Conservation (phyloP, 345 rosid species). For the Rhodomyrtus tomentosa region DNA sequence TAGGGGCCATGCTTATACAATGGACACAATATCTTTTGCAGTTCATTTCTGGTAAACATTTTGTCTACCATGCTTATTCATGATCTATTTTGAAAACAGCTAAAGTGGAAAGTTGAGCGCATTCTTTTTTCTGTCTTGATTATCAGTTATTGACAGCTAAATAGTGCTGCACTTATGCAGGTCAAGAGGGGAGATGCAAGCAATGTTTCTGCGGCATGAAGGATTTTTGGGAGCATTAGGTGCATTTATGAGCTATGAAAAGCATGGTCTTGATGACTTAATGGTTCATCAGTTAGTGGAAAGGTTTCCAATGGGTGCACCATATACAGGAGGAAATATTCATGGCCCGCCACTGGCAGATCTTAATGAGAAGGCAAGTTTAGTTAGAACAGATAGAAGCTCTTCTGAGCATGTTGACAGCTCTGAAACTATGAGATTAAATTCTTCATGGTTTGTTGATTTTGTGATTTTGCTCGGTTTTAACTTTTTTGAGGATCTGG, state of each 20-base stretch:
- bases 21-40: conserved; percentile 99
- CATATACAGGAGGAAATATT: conserved; percentile 91
- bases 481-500: background rate
- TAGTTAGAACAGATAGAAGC: background rate
- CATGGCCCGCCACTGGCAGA: conserved; percentile 97
- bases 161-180: conserved; percentile 18
- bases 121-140: background rate
- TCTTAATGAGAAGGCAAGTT: conserved; percentile 90
- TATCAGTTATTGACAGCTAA: background rate
- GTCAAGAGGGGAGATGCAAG: conserved; percentile 91
- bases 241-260: conserved; percentile 98
- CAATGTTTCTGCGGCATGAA: conserved; percentile 98
- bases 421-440: background rate
- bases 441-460: background rate
- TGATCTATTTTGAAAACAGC: background rate
- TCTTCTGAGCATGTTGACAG: background rate
- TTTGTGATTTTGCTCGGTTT: background rate
- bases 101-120: background rate
- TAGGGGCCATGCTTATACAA: conserved; percentile 98
- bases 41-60: conserved; percentile 79
- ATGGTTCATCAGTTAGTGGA: conserved; percentile 98
- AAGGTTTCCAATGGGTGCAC: conserved; percentile 99
- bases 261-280: conserved; percentile 96
- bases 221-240: conserved; percentile 96
- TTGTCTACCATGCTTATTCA: background rate